Evolutionary conservation across 192 early-diverging fungal species (phyloP).

Genomic region (Tieghemiomyces parasiticus): DNA sequence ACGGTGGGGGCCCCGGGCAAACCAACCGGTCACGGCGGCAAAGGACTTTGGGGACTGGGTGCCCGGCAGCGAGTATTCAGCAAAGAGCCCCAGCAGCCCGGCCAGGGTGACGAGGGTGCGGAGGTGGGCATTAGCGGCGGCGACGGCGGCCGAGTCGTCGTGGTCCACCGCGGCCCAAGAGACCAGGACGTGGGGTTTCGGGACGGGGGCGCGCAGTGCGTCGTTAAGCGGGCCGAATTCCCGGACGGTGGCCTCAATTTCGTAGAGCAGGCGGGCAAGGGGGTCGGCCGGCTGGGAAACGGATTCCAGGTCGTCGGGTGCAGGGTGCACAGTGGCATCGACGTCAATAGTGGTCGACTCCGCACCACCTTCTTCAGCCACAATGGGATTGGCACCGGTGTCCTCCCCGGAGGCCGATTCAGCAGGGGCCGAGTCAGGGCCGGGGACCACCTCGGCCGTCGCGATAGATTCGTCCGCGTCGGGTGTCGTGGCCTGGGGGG

Average conservation of each 20-base stretch:
- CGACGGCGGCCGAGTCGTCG: background rate
- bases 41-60: conserved; percentile 49
- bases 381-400: background rate
- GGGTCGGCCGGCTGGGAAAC: background rate
- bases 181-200: background rate
- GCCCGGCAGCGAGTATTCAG: conserved; percentile 49
- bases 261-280: background rate
- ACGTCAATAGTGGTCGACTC: too few relatives aligned
- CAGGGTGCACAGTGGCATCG: too few relatives aligned
- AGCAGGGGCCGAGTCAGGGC: background rate
- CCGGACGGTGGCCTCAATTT: background rate
- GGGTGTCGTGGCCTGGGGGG: background rate
- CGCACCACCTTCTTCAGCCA: too few relatives aligned
- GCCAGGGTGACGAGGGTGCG: conserved; percentile 41
- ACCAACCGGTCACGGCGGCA: conserved; percentile 38
- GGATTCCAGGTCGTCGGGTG: too few relatives aligned
- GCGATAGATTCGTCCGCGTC: background rate
- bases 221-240: background rate
- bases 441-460: conserved; percentile 5
- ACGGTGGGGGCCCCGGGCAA: conserved; percentile 33
- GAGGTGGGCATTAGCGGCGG: conserved; percentile 33
- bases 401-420: background rate
- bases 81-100: conserved; percentile 41
- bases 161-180: background rate
- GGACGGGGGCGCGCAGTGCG: too few relatives aligned